Base-by-base conservation (phyloP, 2,329 filamentous ascomycete species). In the Penicillium sp. region DNA sequence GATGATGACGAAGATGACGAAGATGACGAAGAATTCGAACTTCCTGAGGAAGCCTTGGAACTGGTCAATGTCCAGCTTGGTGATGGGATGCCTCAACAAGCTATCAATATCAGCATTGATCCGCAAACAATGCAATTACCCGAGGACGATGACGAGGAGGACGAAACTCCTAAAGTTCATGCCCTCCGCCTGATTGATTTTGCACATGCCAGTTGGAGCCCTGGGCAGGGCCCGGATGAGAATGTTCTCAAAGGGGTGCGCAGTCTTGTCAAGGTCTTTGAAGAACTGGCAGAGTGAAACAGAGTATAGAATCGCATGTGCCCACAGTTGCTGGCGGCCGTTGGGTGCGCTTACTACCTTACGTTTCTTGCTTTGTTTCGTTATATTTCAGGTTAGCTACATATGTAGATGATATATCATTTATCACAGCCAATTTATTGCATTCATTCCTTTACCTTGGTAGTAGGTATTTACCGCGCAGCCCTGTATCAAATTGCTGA, bases 131-230 rank as follows among this genome's bases (percentile, higher is more conserved):
- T 76, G 47, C 73, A 74, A 20, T 73, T 76, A 32, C 76, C 77
- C n/a, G 78, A 78, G 2, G 78, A 80, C 0, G 79, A 78, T 2
- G 82, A 85, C 0, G 82, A 86, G 2, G 82, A 85, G 3, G 79
- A 80, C 54, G 72, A 76, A 58, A 69, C 72, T 11, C 88, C 88
- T 0, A 87, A 87, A 65, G 84, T 96, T 42, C 90, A 88, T 67
- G 83, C 85, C 13, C 81, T 97, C 48, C 94, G 93, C 70, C 81
- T 99, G 61, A 99, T 99, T 65, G 94, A 99, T 73, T 99, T 99
- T 80, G 94, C 94, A 1, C 94, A 99, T 74, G 94, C 94, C 11
- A 77, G 80, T 48, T 97, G 89, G 87, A 88, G 85, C 1, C 89
- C 90, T 0, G 90, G 91, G 1, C 76, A 88, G 66, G 93, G 93